Evolutionary conservation across 148 eudicot genomes (phyloP), one percentile per base, ranked within the genome.

Genomic region (Hydrangea macrophylla): DNA sequence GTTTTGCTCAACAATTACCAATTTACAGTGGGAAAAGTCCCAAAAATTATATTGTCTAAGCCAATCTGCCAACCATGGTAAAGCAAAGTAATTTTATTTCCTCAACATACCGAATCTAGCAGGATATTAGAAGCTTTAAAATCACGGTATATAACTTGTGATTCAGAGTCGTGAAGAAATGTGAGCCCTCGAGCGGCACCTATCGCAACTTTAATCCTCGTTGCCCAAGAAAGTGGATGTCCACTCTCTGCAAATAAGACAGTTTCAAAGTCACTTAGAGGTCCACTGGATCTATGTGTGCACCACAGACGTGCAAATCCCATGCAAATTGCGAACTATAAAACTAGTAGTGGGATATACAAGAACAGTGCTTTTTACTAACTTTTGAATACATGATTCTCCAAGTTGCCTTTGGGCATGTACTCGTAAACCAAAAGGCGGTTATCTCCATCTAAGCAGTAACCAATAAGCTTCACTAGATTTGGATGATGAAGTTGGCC

Each of bases 401-500:
- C 84, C 68, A 84, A 72, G 78, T 80, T 71, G 32, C 87, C 84
- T 58, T 33, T 71, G 5, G 82, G 70, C 87, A 84, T 84, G 70
- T 69, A 84, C 73, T 84, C 87, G 54, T 84, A 81, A 1, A 84
- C 87, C 58, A 84, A 63, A 12, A 80, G 48, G 26, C 87, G 75
- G 55, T 80, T 71, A 48, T 73, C 84, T 33, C 76, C 80, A 36
- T 81, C 79, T 60, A 69, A 66, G 78, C 87, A 80, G 67, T 72
- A 84, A 26, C 87, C 87, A 48, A 84, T 73, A 65, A 84, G 84
- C 39, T 81, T 84, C 37, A 84, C 84, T 28, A 84, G 76, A 68
- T 81, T 84, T 30, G 82, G 80, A 64, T 84, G 87, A 71, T 62
- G 78, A 78, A 84, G 84, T 55, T 65, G 77, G 39, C 84, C 82